These are phyloP conservation scores for Chaetomiaceae sp. DNA, from an alignment of 2,329 filamentous ascomycete genomes.

Conservation along the genomic window DNA sequence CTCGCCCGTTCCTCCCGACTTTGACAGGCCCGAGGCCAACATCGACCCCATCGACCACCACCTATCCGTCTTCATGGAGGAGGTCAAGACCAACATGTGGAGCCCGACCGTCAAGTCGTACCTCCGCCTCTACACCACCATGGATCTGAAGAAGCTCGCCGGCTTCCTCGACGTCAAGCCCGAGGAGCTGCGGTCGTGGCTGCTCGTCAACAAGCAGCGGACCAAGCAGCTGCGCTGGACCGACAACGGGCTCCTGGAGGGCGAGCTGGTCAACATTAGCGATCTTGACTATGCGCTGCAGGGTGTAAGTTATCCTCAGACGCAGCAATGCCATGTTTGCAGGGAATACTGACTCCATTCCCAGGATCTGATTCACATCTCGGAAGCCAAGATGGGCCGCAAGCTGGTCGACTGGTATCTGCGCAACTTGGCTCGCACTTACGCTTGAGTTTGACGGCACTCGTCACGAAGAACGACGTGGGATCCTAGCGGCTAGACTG, in stretches of 20 bases:
- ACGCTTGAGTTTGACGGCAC: slow-evolving; percentile 51
- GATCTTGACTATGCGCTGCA: slow-evolving; percentile 97
- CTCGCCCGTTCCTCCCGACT: slow-evolving; percentile 92
- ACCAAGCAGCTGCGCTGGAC: slow-evolving; percentile 94
- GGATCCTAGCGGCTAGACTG: background rate
- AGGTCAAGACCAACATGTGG: slow-evolving; percentile 99
- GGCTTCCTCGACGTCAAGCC: slow-evolving; percentile 95
- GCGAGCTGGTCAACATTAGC: slow-evolving; percentile 86
- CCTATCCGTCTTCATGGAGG: slow-evolving; percentile 96
- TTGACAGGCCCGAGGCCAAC: slow-evolving; percentile 94
- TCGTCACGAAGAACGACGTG: background rate
- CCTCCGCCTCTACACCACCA: slow-evolving; percentile 97
- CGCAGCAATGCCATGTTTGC: background rate
- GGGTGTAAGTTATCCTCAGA: slow-evolving; percentile 59
- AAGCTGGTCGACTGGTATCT: slow-evolving; percentile 99
- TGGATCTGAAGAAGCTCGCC: slow-evolving; percentile 97
- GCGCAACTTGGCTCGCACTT: slow-evolving; percentile 91
- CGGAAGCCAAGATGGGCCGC: slow-evolving; percentile 95
- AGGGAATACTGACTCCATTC: slow-evolving; percentile 23
- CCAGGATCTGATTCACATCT: slow-evolving; percentile 95
- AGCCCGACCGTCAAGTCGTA: slow-evolving; percentile 97
- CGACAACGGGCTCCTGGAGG: slow-evolving; percentile 84
- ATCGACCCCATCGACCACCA: slow-evolving; percentile 97
- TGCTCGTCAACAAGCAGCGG: slow-evolving; percentile 97
- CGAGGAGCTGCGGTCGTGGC: slow-evolving; percentile 90